Conservation (phyloP, 345 rosid species). For the Kandelia obovata region DNA sequence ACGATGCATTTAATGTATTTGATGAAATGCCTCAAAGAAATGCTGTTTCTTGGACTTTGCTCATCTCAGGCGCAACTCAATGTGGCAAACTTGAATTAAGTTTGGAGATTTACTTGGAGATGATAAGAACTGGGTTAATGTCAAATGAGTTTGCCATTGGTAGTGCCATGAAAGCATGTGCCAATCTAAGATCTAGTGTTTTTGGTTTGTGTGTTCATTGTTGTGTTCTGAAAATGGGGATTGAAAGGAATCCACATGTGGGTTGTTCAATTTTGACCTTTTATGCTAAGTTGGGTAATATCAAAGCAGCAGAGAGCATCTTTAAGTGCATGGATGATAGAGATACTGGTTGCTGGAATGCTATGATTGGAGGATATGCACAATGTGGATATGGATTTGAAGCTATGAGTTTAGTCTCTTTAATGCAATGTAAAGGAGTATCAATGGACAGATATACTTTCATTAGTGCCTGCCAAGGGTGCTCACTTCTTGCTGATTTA, state of each 20-base stretch:
- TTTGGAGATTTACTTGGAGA: conserved; percentile 18
- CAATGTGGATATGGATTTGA: conserved; percentile 29
- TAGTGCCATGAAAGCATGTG: conserved; percentile 33
- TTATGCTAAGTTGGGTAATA: conserved; percentile 32
- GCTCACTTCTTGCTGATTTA: conserved; percentile 22
- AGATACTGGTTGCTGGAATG: conserved; percentile 43
- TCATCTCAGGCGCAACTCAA: conserved; percentile 23
- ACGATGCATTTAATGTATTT: conserved; percentile 27
- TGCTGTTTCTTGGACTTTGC: conserved; percentile 40
- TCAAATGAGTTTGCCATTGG: conserved; percentile 40
- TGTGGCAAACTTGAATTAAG: conserved; percentile 21
- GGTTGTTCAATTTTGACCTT: conserved; percentile 35
- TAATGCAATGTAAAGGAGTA: conserved; percentile 24
- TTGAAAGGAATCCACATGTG: conserved; percentile 25
- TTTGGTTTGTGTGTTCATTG: conserved; percentile 37
- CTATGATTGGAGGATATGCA: conserved; percentile 42
- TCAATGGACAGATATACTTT: conserved; percentile 30
- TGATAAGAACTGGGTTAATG: conserved; percentile 27
- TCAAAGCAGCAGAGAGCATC: conserved; percentile 33
- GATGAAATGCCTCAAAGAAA: conserved; percentile 36
- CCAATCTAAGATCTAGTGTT: conserved; percentile 1
- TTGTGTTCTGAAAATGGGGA: conserved; percentile 25
- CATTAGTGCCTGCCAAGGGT: conserved; percentile 34
- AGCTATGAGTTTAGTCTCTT: conserved; percentile 24
- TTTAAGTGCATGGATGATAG: conserved; percentile 18